These are phyloP conservation scores for Phytophthora sp. DNA, from an alignment of 352 stramenopile species.

Conservation along the genomic window DNA sequence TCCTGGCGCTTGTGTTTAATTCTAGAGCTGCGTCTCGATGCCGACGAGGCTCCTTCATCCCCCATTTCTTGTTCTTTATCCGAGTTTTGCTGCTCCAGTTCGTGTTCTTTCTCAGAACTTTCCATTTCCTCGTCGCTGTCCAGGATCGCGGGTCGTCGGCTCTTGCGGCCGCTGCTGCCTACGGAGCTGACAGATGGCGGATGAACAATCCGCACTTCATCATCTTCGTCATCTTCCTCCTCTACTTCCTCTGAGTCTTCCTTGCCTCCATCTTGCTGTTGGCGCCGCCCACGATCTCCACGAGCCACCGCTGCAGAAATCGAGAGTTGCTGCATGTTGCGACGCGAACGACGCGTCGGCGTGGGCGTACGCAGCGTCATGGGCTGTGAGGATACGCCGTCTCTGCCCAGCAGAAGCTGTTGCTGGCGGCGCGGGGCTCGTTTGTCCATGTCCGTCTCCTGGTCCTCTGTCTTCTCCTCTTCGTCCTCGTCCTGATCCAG, in stretches of 20 bases:
- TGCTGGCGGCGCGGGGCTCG: constrained; percentile 24
- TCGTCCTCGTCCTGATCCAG: constrained; percentile 65
- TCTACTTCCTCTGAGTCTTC: constrained; percentile 5
- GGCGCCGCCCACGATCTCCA: constrained; percentile 25
- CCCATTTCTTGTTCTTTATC: constrained; percentile 6
- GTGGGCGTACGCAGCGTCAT: constrained; percentile 37
- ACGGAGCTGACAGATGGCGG: constrained; percentile 40
- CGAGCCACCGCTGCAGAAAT: constrained; percentile 36
- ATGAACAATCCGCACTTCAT: constrained; percentile 64
- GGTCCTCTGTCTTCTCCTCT: constrained; percentile 33
- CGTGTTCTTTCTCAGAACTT: constrained; percentile 20
- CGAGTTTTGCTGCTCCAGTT: background rate
- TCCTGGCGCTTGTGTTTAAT: constrained; percentile 63
- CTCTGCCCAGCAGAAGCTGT: constrained; percentile 22
- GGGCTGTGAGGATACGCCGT: constrained; percentile 22
- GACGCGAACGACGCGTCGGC: constrained; percentile 20
- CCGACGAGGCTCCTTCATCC: constrained; percentile 34
- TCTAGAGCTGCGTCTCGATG: constrained; percentile 61
- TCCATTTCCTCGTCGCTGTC: constrained; percentile 65
- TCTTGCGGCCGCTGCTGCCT: constrained; percentile 30
- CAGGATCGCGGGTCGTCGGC: constrained; percentile 46
- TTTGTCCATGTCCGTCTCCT: too few species aligned
- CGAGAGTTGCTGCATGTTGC: constrained; percentile 40
- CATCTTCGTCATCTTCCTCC: constrained; percentile 51
- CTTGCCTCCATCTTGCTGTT: constrained; percentile 16